phyloP scores from a whole-genome alignment of 768 basidiomycete species.

The Pleurotus giganteus region DNA sequence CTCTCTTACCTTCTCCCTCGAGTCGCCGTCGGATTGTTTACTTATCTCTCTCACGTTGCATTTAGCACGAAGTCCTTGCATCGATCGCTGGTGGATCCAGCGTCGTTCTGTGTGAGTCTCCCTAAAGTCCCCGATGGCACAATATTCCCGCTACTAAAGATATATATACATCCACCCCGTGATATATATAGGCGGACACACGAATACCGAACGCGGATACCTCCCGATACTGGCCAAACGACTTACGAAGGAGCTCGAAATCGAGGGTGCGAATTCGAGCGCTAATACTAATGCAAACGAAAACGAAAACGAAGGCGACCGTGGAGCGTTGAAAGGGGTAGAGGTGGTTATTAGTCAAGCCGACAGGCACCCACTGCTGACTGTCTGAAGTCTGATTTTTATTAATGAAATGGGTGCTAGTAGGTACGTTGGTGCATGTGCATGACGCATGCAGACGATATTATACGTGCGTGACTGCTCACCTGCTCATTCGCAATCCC shows the following conservation, averaged over 20 bases:
- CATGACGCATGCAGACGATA: too few relatives aligned
- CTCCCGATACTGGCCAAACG: constrained; percentile 71
- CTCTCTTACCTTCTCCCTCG: constrained; percentile 12
- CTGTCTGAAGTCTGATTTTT: constrained; percentile 49
- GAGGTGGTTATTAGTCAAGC: constrained; percentile 70
- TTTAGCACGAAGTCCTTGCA: constrained; percentile 84
- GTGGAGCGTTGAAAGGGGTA: constrained; percentile 36
- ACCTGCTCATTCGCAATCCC: too few relatives aligned
- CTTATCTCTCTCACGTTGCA: constrained; percentile 11
- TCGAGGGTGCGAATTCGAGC: constrained; percentile 20
- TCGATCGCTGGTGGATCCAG: constrained; percentile 72
- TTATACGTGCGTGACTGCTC: too few relatives aligned
- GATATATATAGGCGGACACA: constrained; percentile 68
- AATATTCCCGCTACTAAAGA: constrained; percentile 5
- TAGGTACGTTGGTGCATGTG: too few relatives aligned
- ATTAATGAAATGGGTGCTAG: too few relatives aligned
- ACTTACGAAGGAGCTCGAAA: constrained; percentile 51
- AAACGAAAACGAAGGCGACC: too few relatives aligned
- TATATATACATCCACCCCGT: too few relatives aligned
- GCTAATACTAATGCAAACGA: too few relatives aligned
- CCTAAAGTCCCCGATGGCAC: not conserved
- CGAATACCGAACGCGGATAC: constrained; percentile 94
- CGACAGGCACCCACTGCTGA: constrained; percentile 74
- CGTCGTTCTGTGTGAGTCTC: constrained; percentile 84
- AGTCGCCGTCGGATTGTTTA: constrained; percentile 13